Evolutionary conservation across 2,329 filamentous ascomycete genomes (phyloP).

Genomic region (Xylariaceae sp.): DNA sequence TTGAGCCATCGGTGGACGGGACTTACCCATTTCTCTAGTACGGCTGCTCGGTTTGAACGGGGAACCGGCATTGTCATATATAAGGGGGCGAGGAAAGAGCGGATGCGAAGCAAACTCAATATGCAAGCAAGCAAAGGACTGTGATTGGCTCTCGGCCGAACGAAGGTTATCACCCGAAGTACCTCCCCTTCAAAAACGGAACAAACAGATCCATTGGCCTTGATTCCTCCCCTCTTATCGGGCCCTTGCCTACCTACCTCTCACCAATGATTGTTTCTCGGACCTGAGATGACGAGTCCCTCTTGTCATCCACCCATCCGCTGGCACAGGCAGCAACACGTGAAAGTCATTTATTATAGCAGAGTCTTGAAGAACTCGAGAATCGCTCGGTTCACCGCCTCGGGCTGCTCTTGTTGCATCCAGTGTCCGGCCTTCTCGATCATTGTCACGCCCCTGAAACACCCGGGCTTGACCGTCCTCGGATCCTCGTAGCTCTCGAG

Average conservation of each 20-base stretch:
- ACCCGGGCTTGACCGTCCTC: constrained; percentile 40
- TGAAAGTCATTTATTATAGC: constrained; percentile 2
- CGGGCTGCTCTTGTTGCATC: constrained; percentile 62
- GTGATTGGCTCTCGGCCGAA: constrained; percentile 1
- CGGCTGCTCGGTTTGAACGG: constrained; percentile 8
- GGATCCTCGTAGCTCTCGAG: constrained; percentile 49
- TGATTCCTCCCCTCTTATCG: not conserved
- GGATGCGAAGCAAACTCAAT: not conserved
- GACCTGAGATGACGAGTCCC: constrained; percentile 1
- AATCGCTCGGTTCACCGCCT: constrained; percentile 38
- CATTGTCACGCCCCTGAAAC: constrained; percentile 48
- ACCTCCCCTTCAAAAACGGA: not conserved
- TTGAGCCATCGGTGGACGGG: not conserved
- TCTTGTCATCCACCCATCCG: not conserved
- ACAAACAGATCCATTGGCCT: constrained; percentile 4
- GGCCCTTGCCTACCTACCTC: not conserved
- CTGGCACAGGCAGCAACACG: not conserved
- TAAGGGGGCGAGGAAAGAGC: not conserved
- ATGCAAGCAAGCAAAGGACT: not conserved
- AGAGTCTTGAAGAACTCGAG: constrained; percentile 26
- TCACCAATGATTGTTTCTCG: not conserved
- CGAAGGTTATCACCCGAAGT: not conserved
- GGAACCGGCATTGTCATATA: not conserved
- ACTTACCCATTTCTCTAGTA: constrained; percentile 23
- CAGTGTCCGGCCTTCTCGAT: constrained; percentile 62